phyloP scores from a whole-genome alignment of 78 protist species.

The Emiliania huxleyi region DNA sequence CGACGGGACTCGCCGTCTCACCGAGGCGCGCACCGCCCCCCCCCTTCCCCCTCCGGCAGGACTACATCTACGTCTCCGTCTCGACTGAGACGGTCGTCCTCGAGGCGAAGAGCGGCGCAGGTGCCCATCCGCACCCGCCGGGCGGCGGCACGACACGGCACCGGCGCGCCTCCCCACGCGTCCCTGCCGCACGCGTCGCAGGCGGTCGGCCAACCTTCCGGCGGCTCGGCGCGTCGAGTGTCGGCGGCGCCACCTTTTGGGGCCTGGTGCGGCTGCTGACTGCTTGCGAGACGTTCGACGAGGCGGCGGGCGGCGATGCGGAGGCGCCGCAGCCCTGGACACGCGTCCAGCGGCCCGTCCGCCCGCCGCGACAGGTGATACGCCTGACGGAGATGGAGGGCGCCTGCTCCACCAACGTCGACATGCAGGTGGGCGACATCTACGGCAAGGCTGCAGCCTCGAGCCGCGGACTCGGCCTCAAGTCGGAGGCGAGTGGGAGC shows the following conservation, averaged over 20 bases:
- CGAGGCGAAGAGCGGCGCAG: neutral
- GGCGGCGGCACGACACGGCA: no score
- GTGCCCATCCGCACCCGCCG: neutral
- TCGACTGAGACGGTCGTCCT: neutral
- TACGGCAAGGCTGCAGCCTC: slow-evolving; percentile 79
- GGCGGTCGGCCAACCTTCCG: no score
- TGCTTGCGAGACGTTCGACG: neutral
- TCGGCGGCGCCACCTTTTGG: slow-evolving; percentile 22
- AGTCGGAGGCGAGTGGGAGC: no score
- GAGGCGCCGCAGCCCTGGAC: no score
- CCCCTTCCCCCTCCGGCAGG: neutral
- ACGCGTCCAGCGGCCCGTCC: no score
- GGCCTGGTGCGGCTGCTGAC: neutral
- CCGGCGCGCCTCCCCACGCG: no score
- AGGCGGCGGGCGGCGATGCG: no score
- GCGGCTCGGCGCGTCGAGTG: neutral
- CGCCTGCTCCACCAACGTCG: slow-evolving; percentile 48
- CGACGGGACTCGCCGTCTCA: no score
- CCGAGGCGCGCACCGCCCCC: no score
- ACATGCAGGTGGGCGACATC: slow-evolving; percentile 95
- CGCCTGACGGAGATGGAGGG: neutral
- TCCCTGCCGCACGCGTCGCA: no score
- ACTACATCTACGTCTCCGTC: neutral
- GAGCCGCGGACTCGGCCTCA: neutral
- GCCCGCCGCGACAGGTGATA: no score